These are phyloP conservation scores for Cupressus sempervirens DNA, from an alignment of 75 land plant genomes.

Conservation along the genomic window DNA sequence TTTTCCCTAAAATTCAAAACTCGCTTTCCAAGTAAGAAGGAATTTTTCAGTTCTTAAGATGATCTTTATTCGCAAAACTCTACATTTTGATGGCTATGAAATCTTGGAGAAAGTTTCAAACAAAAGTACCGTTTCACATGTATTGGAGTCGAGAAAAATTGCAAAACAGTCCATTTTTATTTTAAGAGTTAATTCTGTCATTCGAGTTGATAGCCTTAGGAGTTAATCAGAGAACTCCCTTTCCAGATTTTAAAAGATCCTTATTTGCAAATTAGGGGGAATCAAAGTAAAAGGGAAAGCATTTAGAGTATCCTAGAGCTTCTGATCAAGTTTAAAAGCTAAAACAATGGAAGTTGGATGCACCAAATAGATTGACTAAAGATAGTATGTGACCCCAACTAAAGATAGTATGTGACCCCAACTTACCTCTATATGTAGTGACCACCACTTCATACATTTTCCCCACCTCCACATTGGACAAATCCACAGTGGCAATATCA, in stretches of 20 bases:
- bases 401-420: neutral
- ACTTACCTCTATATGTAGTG: conserved; percentile 42
- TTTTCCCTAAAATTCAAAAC: neutral
- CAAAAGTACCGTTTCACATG: neutral
- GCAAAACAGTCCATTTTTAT: neutral
- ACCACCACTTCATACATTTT: conserved; percentile 56
- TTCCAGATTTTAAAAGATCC: neutral
- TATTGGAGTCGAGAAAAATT: neutral
- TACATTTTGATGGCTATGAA: neutral
- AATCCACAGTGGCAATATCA: conserved; percentile 25
- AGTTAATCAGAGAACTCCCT: neutral
- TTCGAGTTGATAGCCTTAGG: neutral
- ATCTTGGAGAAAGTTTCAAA: neutral
- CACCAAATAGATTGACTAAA: neutral
- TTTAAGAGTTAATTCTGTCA: neutral
- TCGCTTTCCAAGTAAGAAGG: neutral
- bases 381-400: neutral
- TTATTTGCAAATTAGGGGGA: neutral
- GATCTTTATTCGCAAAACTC: neutral
- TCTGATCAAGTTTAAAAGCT: neutral
- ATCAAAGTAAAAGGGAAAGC: neutral
- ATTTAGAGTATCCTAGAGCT: neutral
- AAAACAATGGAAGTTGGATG: neutral
- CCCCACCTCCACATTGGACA: conserved; percentile 41
- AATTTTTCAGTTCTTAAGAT: neutral